phyloP scores from a whole-genome alignment of 2,329 filamentous ascomycete genomes.

The Clonostachys rosea region DNA sequence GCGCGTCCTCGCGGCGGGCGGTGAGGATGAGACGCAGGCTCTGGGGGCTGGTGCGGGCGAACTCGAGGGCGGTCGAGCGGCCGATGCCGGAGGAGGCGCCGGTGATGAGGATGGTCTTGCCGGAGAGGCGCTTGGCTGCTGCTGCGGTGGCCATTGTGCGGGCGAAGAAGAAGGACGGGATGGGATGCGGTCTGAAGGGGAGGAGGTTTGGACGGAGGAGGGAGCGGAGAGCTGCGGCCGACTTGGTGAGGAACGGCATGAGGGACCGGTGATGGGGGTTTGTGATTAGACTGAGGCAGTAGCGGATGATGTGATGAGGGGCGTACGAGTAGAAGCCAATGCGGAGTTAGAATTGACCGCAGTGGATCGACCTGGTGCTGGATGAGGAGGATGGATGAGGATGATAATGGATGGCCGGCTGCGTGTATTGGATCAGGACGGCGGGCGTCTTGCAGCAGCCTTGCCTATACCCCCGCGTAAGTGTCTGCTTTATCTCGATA shows the following conservation, averaged over 20 bases:
- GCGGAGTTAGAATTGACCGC: too few species aligned
- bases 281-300: neutral
- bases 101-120: constrained; percentile 90
- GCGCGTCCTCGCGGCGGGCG: constrained; percentile 75
- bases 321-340: neutral
- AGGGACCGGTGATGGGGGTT: neutral
- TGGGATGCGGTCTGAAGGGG: neutral
- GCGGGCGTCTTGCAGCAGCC: too few species aligned
- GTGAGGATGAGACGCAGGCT: constrained; percentile 81
- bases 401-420: too few species aligned
- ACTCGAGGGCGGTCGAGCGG: constrained; percentile 78
- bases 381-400: too few species aligned
- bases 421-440: too few species aligned
- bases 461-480: too few species aligned
- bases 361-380: too few species aligned
- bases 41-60: constrained; percentile 77
- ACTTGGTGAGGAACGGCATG: too few species aligned
- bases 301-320: neutral
- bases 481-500: too few species aligned
- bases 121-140: constrained; percentile 77
- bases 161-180: neutral
- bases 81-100: constrained; percentile 94
- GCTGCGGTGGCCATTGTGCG: constrained; percentile 50
- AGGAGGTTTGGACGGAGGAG: neutral
- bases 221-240: too few species aligned